Conservation (phyloP, 2,329 filamentous ascomycete genomes). For the Elsinoe ampelina region DNA sequence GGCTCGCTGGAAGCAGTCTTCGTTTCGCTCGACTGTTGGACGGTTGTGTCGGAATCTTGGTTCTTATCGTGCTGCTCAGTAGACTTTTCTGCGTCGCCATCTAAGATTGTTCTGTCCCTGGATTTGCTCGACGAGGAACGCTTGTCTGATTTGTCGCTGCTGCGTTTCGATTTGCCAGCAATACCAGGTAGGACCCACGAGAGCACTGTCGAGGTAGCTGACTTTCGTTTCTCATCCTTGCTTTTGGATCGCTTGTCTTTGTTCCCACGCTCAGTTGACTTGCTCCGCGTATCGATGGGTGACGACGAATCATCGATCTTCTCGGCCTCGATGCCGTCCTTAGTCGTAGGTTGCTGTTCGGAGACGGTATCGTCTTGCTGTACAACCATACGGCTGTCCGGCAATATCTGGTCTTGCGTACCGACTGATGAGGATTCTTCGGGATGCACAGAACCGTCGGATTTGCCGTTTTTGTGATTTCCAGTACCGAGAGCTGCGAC, state of each 20-base stretch:
- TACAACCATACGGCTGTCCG: too few relatives aligned
- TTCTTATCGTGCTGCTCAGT: neutral
- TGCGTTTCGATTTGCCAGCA: constrained; percentile 10
- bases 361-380: too few relatives aligned
- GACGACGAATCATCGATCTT: neutral
- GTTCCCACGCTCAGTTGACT: neutral
- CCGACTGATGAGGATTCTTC: too few relatives aligned
- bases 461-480: neutral
- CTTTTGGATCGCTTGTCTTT: constrained; percentile 5
- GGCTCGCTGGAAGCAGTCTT: neutral
- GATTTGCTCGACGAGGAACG: constrained; percentile 7
- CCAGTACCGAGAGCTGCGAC: neutral
- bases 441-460: too few relatives aligned
- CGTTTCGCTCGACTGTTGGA: neutral
- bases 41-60: neutral
- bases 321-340: neutral
- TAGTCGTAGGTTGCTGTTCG: neutral
- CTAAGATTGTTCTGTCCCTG: neutral
- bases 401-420: too few relatives aligned
- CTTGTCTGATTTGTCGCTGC: constrained; percentile 14
- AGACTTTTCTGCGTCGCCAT: neutral
- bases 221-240: constrained; percentile 5
- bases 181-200: constrained; percentile 7
- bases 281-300: neutral
- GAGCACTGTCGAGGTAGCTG: neutral